Conservation (phyloP, 495 filamentous ascomycete species). For the Podospora pseudocomata region DNA sequence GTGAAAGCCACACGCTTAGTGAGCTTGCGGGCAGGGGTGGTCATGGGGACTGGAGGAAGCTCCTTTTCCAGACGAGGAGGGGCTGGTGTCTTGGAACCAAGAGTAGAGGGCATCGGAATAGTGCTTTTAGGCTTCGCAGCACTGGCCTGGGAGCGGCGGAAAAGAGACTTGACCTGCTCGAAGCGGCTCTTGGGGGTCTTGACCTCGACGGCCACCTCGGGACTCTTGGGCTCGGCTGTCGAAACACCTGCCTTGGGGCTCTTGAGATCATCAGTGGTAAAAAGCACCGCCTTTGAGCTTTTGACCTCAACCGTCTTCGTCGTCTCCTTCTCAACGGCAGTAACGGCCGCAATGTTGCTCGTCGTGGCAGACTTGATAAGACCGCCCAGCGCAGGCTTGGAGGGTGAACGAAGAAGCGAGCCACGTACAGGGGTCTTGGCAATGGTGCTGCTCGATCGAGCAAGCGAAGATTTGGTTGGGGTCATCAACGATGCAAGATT, state of each 20-base stretch:
- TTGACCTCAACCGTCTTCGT: constrained; percentile 27
- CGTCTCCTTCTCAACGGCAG: constrained; percentile 20
- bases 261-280: no score
- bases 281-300: constrained; percentile 25
- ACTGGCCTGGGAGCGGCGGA: constrained; percentile 40
- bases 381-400: constrained; percentile 33
- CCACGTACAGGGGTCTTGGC: constrained; percentile 47
- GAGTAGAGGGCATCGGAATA: constrained; percentile 35
- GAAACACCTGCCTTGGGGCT: no score
- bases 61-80: constrained; percentile 42
- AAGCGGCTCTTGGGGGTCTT: constrained; percentile 41
- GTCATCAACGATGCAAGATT: constrained; percentile 58
- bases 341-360: constrained; percentile 27
- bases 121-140: constrained; percentile 38
- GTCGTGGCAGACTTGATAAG: constrained; percentile 39
- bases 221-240: no score
- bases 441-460: constrained; percentile 58
- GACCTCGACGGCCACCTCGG: constrained; percentile 23
- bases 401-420: constrained; percentile 35
- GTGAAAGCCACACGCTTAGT: constrained; percentile 49
- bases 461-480: constrained; percentile 75
- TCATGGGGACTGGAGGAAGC: constrained; percentile 42
- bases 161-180: constrained; percentile 49
- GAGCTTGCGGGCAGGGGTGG: constrained; percentile 45
- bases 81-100: constrained; percentile 42